phyloP scores from a whole-genome alignment of 805 yeast genomes.

The Monosporozyma aerobia region DNA sequence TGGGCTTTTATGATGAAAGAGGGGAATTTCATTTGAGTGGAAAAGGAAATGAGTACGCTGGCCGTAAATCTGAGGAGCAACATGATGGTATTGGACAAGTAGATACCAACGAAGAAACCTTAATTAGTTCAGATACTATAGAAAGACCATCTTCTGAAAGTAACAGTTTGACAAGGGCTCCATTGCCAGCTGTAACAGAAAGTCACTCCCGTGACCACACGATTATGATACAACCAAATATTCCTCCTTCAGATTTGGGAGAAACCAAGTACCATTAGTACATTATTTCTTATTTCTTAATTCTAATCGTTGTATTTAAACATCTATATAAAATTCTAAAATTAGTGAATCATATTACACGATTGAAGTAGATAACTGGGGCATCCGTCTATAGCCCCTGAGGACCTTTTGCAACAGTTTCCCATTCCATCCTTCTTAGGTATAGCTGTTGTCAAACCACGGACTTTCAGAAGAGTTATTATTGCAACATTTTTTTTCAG shows the following conservation, averaged over 20 bases:
- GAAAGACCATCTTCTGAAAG: neutral
- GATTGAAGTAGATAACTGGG: too few species aligned
- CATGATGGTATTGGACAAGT: constrained; percentile 1
- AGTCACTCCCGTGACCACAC: neutral
- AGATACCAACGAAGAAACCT: neutral
- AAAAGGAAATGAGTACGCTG: constrained; percentile 11
- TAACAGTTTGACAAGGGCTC: neutral
- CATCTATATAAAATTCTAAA: neutral
- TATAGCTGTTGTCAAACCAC: neutral
- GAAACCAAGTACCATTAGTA: neutral
- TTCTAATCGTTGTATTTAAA: neutral
- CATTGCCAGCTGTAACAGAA: neutral
- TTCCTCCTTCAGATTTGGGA: neutral
- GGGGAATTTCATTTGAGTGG: constrained; percentile 40
- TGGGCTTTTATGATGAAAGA: constrained; percentile 60
- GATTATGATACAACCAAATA: neutral
- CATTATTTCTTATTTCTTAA: neutral
- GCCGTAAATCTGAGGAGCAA: neutral
- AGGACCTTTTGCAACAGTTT: neutral
- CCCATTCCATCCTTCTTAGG: neutral
- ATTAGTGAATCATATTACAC: too few species aligned
- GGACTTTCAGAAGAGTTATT: neutral
- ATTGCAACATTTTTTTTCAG: neutral
- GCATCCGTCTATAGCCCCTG: neutral
- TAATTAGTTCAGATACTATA: neutral